These are phyloP conservation scores for Pythium sukuiense DNA, from an alignment of 352 stramenopile genomes.

Conservation along the genomic window DNA sequence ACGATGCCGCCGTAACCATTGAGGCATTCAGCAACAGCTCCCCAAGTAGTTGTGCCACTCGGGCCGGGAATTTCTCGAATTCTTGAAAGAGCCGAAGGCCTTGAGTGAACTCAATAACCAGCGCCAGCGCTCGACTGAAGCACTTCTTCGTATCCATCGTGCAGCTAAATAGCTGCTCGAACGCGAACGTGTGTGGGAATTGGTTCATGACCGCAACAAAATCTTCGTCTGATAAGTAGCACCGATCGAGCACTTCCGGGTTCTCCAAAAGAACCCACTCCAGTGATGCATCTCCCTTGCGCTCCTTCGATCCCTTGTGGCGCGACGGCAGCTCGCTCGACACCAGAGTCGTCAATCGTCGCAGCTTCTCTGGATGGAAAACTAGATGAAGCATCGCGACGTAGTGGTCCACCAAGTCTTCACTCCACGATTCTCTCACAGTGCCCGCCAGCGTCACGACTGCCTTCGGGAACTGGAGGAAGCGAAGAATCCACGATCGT, in stretches of 20 bases:
- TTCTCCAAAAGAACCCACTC: constrained; percentile 88
- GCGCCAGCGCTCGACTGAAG: constrained; percentile 70
- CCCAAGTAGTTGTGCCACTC: constrained; percentile 67
- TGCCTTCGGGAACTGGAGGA: constrained; percentile 77
- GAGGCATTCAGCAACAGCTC: constrained; percentile 65
- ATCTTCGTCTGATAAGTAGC: constrained; percentile 83
- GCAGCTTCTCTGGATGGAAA: constrained; percentile 84
- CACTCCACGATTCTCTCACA: constrained; percentile 64
- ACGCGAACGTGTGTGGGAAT: constrained; percentile 81
- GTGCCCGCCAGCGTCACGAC: constrained; percentile 59
- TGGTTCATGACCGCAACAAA: constrained; percentile 85
- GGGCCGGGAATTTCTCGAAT: constrained; percentile 76
- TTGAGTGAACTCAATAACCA: constrained; percentile 77
- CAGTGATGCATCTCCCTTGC: constrained; percentile 40
- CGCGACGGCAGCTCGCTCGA: constrained; percentile 46
- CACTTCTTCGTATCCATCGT: constrained; percentile 74
- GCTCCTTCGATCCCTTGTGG: constrained; percentile 28
- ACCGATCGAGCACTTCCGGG: constrained; percentile 74
- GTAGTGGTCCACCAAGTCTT: constrained; percentile 84
- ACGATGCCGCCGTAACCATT: constrained; percentile 40
- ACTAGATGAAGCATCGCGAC: constrained; percentile 85
- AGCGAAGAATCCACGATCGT: constrained; percentile 75
- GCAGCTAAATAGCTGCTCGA: constrained; percentile 73
- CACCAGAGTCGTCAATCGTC: constrained; percentile 65
- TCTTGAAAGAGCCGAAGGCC: constrained; percentile 72